Base-by-base conservation (phyloP, 495 filamentous ascomycete genomes). In the Annulohypoxylon stygium region DNA sequence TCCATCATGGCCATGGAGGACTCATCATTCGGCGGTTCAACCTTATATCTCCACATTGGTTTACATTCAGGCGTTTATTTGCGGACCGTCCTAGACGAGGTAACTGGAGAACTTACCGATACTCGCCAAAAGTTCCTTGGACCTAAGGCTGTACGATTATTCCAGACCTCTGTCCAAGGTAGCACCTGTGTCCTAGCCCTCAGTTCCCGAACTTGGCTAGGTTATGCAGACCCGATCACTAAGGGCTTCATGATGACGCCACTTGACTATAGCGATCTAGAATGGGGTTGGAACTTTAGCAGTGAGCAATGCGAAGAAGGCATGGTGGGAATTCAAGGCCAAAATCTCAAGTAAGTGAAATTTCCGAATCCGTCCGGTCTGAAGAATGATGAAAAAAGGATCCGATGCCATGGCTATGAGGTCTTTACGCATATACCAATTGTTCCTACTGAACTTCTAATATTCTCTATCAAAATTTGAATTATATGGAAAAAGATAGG, bases 1-100 rank as follows among this genome's bases (percentile, higher is more conserved):
- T 91, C 91, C n/a, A 97, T 99, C 74, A 97, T 97, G 89, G 84
- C 92, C 0, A 97, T 97, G 94, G 88, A 91, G 2, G 96, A 99
- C 71, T 95, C 94, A 3, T 84, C 84, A 0, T 83, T 83, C 34
- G 87, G 87, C 25, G 93, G 93, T 23, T 91, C 88, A 7, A 97
- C 94, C 2, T 84, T 96, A 3, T 98, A 96, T 77, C 85, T 98
- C 16, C 97, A 99, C 73, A 98, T 99, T 60, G 97, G 97, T 47
- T 87, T 99, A 16, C 92, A 95, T 78, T 97, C 94, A 14, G 97
- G 97, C 18, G 93, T 98, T 4, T 99, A 99, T 78, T 86, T 99
- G 20, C 88, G 97, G 43, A 97, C 97, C 0, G 92, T 97, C 16
- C 81, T 99, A 30, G 97, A 98, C 76, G 97, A 98, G 73, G 86